Evolutionary conservation across 805 yeast species (phyloP), one percentile per base, ranked within the genome.

Genomic region (Yarrowia osloensis): DNA sequence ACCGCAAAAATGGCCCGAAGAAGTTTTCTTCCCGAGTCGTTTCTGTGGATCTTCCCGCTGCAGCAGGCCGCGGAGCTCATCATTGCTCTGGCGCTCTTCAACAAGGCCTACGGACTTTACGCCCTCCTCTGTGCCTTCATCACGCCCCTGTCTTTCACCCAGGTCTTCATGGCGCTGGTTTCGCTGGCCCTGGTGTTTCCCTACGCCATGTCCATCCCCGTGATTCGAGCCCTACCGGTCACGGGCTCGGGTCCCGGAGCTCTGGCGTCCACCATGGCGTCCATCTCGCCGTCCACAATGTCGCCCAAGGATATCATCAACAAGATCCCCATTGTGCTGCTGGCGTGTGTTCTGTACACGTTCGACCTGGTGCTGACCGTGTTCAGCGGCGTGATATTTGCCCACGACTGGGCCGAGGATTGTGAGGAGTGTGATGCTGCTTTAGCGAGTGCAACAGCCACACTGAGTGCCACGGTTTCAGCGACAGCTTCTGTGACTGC

Each of bases 1-100:
- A n/a, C n/a, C n/a, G n/a, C n/a, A n/a, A n/a, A n/a, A 28, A 55
- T 57, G 63, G 63, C 63, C 49, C 63, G 63, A 7, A 17, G 63
- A 24, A 46, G 66, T 19, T 61, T 31, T 26, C 54, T 61, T 22
- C 66, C 66, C 40, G 54, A 61, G 66, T 61, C 66, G 33, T 44
- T 61, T 44, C 26, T 61, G 52, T 44, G 66, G 54, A 21, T 61
- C n/a, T 61, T 61, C 22, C 66, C 66, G 2, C 54, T 61, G 19
- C 66, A 61, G 31, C 66, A 61, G 42, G 66, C 66, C 40, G 66
- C 66, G 1, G 66, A 61, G 44, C 66, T 61, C 24, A 61, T 61
- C 54, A 44, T 61, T 11, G 66, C 66, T 2, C 54, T 61, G 21
- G 54, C 66, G 6, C 66, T 61, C 1, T 61, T 61, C 66, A 61